phyloP scores from a whole-genome alignment of 2,329 filamentous ascomycete species.

The Achaetomium macrosporum region DNA sequence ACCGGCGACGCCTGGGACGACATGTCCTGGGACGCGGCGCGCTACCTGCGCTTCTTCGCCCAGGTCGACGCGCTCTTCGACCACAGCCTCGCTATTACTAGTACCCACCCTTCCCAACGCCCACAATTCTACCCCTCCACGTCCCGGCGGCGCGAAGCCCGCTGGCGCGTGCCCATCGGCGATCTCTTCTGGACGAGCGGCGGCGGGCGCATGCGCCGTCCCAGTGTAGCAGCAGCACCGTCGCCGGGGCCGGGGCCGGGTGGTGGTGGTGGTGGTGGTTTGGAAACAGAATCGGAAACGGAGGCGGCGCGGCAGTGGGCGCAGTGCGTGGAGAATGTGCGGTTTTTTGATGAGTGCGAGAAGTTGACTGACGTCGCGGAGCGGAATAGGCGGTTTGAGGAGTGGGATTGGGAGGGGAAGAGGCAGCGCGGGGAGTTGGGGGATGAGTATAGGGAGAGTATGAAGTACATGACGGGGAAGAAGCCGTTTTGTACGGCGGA shows the following conservation, averaged over 20 bases:
- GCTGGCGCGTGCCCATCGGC: slow-evolving; percentile 12
- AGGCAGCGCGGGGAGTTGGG: background rate
- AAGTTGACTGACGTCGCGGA: background rate
- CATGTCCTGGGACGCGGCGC: background rate
- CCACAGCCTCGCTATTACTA: background rate
- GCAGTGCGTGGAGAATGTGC: background rate
- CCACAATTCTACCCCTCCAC: background rate
- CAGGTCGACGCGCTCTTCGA: background rate
- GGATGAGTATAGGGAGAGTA: slow-evolving; percentile 1
- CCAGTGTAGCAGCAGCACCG: background rate
- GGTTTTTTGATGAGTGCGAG: background rate
- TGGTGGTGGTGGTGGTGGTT: background rate
- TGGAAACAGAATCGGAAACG: no score
- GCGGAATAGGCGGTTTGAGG: background rate
- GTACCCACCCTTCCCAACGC: no score
- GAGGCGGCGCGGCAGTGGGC: no score
- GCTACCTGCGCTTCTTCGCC: background rate
- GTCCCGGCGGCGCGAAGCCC: background rate
- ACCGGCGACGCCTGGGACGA: background rate
- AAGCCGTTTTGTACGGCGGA: slow-evolving; percentile 12
- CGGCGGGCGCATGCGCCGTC: no score
- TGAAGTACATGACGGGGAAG: slow-evolving; percentile 6
- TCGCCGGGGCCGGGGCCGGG: background rate
- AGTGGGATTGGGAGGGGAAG: background rate
- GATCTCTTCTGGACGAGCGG: slow-evolving; percentile 9